Evolutionary conservation across 2,329 filamentous ascomycete genomes (phyloP).

Genomic region (Cordyceps fumosorosea): DNA sequence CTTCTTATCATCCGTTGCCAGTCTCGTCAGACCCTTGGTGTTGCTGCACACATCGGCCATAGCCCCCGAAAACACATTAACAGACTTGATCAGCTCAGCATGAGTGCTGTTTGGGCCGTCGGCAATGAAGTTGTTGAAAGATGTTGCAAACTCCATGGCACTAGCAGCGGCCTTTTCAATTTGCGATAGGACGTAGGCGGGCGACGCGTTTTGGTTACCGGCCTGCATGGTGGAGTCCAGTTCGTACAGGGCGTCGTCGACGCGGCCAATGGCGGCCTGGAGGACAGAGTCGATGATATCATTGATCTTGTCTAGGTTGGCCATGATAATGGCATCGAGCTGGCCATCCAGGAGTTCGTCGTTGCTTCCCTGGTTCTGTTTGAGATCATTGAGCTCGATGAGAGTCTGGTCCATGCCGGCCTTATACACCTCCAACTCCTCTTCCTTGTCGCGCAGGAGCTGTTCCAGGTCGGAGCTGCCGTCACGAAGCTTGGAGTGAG

Average conservation of each 20-base stretch:
- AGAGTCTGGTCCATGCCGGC: slow-evolving; percentile 95
- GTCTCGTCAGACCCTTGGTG: slow-evolving; percentile 87
- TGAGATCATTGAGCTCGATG: slow-evolving; percentile 85
- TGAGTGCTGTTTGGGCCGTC: slow-evolving; percentile 89
- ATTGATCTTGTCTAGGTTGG: slow-evolving; percentile 88
- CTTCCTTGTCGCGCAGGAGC: slow-evolving; percentile 86
- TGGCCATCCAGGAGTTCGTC: slow-evolving; percentile 82
- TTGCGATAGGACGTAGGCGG: slow-evolving; percentile 89
- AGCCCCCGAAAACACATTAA: slow-evolving; percentile 83
- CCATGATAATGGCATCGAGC: slow-evolving; percentile 80
- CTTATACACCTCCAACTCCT: slow-evolving; percentile 97
- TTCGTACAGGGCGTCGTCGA: slow-evolving; percentile 95
- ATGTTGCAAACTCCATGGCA: slow-evolving; percentile 93
- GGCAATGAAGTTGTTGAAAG: slow-evolving; percentile 97
- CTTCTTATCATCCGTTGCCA: slow-evolving; percentile 94
- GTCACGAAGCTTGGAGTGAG: slow-evolving; percentile 69
- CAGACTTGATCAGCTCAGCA: slow-evolving; percentile 84
- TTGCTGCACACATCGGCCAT: slow-evolving; percentile 93
- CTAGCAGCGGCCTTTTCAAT: slow-evolving; percentile 94
- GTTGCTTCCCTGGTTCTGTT: slow-evolving; percentile 64
- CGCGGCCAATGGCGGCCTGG: slow-evolving; percentile 84
- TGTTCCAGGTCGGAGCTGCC: slow-evolving; percentile 81
- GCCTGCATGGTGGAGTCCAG: slow-evolving; percentile 97
- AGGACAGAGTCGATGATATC: slow-evolving; percentile 96
- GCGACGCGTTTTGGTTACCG: slow-evolving; percentile 95